Evolutionary conservation across 768 basidiomycete genomes (phyloP), one percentile per base, ranked within the genome.

Genomic region (Hirschioporus abietinus): DNA sequence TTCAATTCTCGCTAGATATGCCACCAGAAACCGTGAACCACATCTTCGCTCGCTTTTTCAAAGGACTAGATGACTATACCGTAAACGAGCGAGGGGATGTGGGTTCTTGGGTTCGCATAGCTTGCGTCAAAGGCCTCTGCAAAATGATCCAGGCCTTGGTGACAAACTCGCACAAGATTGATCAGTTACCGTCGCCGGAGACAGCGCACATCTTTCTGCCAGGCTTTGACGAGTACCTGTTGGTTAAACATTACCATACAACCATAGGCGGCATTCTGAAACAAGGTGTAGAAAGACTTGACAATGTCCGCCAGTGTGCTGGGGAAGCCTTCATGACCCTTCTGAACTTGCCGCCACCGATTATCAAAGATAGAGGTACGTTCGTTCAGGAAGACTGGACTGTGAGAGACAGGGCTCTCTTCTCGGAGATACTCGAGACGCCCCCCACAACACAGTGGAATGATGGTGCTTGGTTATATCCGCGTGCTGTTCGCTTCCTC

Each of bases 41-140:
- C 4, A 73, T 93, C 65, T 79, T 90, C 63, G 78, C 83, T 65
- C 82, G 84, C 23, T 73, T 93, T 42, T 75, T 89, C n/a, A 74
- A 73, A n/a, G 95, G 93, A 3, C 77, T 99, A 64, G 82, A 86
- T 23, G 96, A 99, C 78, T 99, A 99, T 74, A 91, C 93, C 6
- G 87, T 86, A 62, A 96, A 99, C 74, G 92, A 97, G 74, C 88
- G 96, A 70, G 96, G 96, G 4, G 97, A 99, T 74, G 91, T 99
- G 42, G 96, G 96, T 58, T 98, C 96, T 1, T 97, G 95, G 95
- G 84, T 95, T 64, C 91, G 96, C 68, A 84, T 91, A 7, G 86
- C 88, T 1, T 92, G 89, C 71, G 83, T 95, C 63, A 81, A 81
- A 60, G 89, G 90, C 10, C 77, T 95, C 65, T 81, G 86, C 20